phyloP scores from a whole-genome alignment of 139 green algal species.

The Chlamydomonas asymmetrica region DNA sequence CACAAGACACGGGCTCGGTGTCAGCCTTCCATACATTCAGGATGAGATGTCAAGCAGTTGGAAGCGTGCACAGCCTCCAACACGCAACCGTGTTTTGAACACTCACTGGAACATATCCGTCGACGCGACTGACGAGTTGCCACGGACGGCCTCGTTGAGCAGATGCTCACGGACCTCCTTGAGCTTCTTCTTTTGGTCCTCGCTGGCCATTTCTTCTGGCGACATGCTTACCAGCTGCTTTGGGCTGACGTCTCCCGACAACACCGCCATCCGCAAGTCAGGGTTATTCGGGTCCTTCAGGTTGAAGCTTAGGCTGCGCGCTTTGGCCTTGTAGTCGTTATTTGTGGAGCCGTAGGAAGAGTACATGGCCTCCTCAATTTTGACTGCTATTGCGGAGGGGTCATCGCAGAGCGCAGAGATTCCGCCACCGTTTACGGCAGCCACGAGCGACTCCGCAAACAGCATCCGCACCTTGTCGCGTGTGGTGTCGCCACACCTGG shows the following conservation, averaged over 20 bases:
- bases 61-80: not conserved
- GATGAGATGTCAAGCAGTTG: not conserved
- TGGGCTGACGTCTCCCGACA: constrained; percentile 50
- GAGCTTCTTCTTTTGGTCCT: constrained; percentile 78
- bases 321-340: constrained; percentile 90
- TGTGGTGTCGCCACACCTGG: constrained; percentile 48
- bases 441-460: constrained; percentile 49
- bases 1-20: too few species aligned
- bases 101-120: constrained; percentile 95
- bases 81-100: not conserved
- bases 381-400: constrained; percentile 24
- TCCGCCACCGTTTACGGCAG: not conserved
- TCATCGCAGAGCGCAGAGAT: not conserved
- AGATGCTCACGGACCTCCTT: constrained; percentile 80
- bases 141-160: constrained; percentile 75
- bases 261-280: constrained; percentile 64
- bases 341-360: constrained; percentile 54
- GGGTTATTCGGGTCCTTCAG: constrained; percentile 92
- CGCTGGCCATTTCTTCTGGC: constrained; percentile 90
- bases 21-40: not conserved
- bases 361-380: constrained; percentile 61
- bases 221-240: constrained; percentile 73
- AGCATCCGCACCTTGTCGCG: constrained; percentile 62
- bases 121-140: constrained; percentile 59
- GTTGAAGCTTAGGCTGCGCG: constrained; percentile 92